Evolutionary conservation across 441 rosid genomes (phyloP).

Genomic region (Euphorbia corollata): DNA sequence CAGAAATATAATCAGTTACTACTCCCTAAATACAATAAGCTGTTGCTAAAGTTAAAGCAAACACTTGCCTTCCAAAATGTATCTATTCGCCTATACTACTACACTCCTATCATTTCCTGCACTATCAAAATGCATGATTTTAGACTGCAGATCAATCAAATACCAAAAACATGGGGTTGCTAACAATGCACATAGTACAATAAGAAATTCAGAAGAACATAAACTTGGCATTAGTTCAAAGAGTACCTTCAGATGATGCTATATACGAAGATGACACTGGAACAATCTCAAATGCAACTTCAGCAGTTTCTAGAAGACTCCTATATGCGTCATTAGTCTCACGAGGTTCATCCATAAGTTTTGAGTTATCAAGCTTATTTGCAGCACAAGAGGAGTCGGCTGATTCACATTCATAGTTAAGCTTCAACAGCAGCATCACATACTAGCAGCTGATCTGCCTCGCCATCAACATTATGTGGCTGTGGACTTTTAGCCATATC

Average conservation of each 20-base stretch:
- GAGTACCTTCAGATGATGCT: conserved; percentile 4
- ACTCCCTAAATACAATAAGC: background rate
- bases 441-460: background rate
- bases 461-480: conserved; percentile 7
- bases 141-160: background rate
- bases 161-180: background rate
- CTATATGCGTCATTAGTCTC: conserved; percentile 13
- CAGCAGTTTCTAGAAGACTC: conserved; percentile 12
- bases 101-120: background rate
- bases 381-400: conserved; percentile 5
- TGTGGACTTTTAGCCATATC: conserved; percentile 15
- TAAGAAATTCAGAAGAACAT: background rate
- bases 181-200: background rate
- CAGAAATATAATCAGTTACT: background rate
- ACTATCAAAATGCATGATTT: background rate
- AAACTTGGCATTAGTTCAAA: background rate
- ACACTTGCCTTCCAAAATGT: background rate
- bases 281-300: conserved; percentile 12
- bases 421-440: conserved; percentile 9
- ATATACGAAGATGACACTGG: background rate
- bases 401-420: conserved; percentile 1
- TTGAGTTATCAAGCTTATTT: conserved; percentile 16
- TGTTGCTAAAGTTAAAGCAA: background rate
- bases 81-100: background rate
- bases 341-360: background rate